phyloP scores from a whole-genome alignment of 164 flowering plant genomes.

The Nymphaea thermarum region DNA sequence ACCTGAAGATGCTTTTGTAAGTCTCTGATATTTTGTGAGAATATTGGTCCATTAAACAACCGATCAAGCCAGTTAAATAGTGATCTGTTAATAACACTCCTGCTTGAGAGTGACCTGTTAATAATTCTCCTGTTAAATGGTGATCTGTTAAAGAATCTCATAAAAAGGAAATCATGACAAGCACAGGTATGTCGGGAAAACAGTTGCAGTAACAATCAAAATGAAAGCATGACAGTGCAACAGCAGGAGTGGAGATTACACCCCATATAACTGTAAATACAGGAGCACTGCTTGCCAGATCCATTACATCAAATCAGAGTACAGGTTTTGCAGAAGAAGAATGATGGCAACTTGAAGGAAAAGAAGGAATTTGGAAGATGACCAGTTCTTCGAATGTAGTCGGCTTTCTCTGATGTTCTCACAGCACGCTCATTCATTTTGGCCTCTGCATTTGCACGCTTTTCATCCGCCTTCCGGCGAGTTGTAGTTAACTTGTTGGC shows the following conservation, averaged over 20 bases:
- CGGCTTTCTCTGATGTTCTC: conserved; percentile 75
- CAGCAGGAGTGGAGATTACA: not conserved
- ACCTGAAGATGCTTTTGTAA: too few relatives aligned
- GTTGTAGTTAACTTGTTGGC: conserved; percentile 71
- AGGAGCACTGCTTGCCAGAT: not conserved
- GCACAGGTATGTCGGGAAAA: not conserved
- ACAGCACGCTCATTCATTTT: conserved; percentile 64
- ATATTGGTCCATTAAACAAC: not conserved
- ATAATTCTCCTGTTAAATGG: too few relatives aligned
- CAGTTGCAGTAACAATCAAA: not conserved
- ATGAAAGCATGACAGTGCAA: not conserved
- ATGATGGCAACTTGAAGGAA: conserved; percentile 38
- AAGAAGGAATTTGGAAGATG: conserved; percentile 53
- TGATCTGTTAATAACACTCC: too few relatives aligned
- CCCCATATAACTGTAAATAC: not conserved
- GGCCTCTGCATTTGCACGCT: conserved; percentile 80
- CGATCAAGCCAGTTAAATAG: not conserved
- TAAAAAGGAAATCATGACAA: not conserved
- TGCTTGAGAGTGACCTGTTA: too few relatives aligned
- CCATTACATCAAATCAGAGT: not conserved
- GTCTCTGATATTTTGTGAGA: too few relatives aligned
- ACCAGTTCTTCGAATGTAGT: conserved; percentile 84
- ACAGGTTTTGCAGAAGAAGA: not conserved
- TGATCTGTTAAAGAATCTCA: not conserved
- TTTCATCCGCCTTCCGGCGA: conserved; percentile 82